Percentiles rank a stretch among this genome's conserved stretches.
These are phyloP conservation scores for Wallemia ichthyophaga DNA, from an alignment of 1,284 basidiomycete genomes.

Conservation along the genomic window DNA sequence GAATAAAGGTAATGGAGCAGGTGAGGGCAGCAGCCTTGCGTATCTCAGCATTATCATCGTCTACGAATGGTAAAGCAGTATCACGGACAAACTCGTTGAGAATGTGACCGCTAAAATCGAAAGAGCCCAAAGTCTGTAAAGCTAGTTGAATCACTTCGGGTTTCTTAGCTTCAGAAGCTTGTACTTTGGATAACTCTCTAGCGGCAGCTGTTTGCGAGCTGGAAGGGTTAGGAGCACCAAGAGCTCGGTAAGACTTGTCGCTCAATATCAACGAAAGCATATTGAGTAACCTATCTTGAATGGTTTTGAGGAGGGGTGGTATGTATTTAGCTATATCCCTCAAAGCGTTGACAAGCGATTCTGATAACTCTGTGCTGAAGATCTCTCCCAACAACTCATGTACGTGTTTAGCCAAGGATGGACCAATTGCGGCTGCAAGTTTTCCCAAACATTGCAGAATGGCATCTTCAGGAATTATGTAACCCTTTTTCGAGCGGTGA, in stretches of 20 bases:
- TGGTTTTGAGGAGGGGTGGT: constrained; percentile 62
- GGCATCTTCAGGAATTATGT: constrained; percentile 49
- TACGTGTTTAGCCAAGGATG: constrained; percentile 74
- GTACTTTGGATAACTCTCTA: constrained; percentile 29
- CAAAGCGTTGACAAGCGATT: constrained; percentile 59
- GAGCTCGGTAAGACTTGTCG: constrained; percentile 52
- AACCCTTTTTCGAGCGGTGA: constrained; percentile 54
- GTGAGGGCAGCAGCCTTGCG: constrained; percentile 71
- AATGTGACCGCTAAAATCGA: constrained; percentile 82
- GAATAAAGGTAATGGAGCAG: constrained; percentile 68
- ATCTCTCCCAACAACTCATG: constrained; percentile 92
- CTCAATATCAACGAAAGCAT: constrained; percentile 46
- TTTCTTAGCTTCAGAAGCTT: constrained; percentile 18
- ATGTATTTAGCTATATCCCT: constrained; percentile 64
- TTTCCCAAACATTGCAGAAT: constrained; percentile 96
- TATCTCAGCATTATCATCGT: constrained; percentile 70
- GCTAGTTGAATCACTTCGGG: constrained; percentile 59
- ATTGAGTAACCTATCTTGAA: constrained; percentile 76
- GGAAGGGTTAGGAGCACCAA: constrained; percentile 32
- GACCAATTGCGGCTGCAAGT: constrained; percentile 80
- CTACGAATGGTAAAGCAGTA: constrained; percentile 74
- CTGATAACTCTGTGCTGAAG: constrained; percentile 79
- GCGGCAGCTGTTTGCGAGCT: constrained; percentile 20
- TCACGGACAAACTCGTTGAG: constrained; percentile 87
- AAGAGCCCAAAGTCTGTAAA: constrained; percentile 57